Base-by-base conservation (phyloP, 345 rosid species). In the Angophora floribunda region DNA sequence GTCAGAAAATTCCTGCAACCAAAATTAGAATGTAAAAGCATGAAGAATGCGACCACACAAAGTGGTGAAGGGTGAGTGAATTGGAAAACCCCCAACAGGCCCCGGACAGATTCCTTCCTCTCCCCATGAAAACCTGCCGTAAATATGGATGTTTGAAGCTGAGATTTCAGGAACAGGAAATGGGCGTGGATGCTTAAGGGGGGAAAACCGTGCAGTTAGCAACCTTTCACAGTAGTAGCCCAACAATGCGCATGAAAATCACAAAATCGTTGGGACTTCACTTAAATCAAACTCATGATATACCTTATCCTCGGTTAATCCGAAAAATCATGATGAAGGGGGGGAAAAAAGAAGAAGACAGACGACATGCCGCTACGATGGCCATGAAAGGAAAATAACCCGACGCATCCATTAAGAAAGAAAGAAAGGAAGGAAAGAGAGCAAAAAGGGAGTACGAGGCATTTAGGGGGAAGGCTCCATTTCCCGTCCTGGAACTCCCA, bases 401-500 rank as follows among this genome's bases (percentile, higher is more conserved):
- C 52, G 41, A 2, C 26, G 36, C 47, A 11, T 51, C 61, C 52
- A 51, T 5, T 2, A 30, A 16, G n/a, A 52, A 7, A 2, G 22
- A 85, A 2, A 84, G 4, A 4, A 7, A 84, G 3, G 8, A 22
- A 14, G 51, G 26, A 85, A 14, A 14, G 2, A 16, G 24, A 28
- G 19, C 16, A 41, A 22, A 19, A 22, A 2, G 52, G 21, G 12
- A 52, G 87, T 85, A 85, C 86, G 21, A n/a, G 61, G 9, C 59
- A 85, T 52, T 50, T 32, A 51, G 53, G 47, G 59, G 59, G 55
- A 85, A 30, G 86, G 52, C 7, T 16, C 88, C 88, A 87, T 41
- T 52, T 78, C 17, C 86, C 88, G 10, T 52, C 22, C 21, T 78
- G 36, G 65, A 84, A 88, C 30, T 88, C 87, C 80, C 67, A 30